Base-by-base conservation (phyloP, 371 early-diverging fungal species). In the Rhizopus sp. region DNA sequence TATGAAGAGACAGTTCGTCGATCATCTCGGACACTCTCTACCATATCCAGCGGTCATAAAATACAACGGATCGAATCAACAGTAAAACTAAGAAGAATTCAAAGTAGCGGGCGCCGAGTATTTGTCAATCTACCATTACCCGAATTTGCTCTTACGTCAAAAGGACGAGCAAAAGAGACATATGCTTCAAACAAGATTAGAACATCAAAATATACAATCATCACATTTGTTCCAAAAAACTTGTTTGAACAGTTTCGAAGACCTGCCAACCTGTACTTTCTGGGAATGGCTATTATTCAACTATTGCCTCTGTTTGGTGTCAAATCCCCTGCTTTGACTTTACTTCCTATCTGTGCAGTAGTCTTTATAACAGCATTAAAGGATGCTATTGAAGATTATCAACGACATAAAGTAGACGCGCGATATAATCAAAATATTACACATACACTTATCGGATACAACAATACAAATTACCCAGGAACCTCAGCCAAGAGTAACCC, bases 261-360 rank as follows among this genome's bases (percentile, higher is more conserved):
- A 32, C 87, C 93, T 33, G 96, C 96, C 71, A 99, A 99, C 75
- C 76, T 99, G 57, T 99, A 97, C 79, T 99, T 99, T 71, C 75
- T 97, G 50, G 80, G 87, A 55, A 84, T 98, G 77, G 94, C 97
- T 38, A 88, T 97, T 42, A 77, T 99, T 39, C 96, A 98, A 68
- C 62, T 88, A 38, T 78, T 93, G 33, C 91, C 92, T 15, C 70
- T 83, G 40, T 95, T 96, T 72, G 84, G 83, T 16, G 83, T 89
- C 51, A 89, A 88, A 35, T 83, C 73, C 29, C 88, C 73, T 53
- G 75, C 82, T 42, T 71, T 99, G 47, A 92, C 97, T 0, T 81
- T 93, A 1, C 77, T 95, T 4, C 99, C 99, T 2, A 87, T 99
- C 56, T 69, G 88, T 41, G 76, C 91, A 16, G 96, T 99, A 4